phyloP scores from a whole-genome alignment of 441 rosid genomes.

The Mallotus japonicus region DNA sequence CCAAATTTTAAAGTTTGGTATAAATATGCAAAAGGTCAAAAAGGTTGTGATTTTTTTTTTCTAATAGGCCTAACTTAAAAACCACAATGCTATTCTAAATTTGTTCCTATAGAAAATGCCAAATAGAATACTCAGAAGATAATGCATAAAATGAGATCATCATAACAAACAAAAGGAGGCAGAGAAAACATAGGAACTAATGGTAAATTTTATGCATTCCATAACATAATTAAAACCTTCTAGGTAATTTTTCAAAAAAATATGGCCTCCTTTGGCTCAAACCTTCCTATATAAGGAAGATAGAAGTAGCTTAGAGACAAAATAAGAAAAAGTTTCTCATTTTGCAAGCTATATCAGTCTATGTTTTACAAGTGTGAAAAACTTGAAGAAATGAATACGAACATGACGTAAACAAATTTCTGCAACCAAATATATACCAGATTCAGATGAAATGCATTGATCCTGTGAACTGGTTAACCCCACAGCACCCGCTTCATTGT shows the following conservation, averaged over 20 bases:
- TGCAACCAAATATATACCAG: slow-evolving; percentile 34
- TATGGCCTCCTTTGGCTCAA: not conserved
- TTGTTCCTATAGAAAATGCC: not conserved
- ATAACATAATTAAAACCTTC: not conserved
- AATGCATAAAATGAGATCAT: not conserved
- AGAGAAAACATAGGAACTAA: not conserved
- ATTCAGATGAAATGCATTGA: slow-evolving; percentile 43
- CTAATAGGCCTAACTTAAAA: not conserved
- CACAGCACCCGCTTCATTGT: slow-evolving; percentile 30
- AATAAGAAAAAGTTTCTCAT: too few species aligned
- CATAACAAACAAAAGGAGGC: not conserved
- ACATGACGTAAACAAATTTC: not conserved
- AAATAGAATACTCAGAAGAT: not conserved
- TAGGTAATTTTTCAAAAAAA: not conserved
- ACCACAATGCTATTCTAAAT: not conserved
- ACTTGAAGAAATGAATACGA: not conserved
- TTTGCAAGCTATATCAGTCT: not conserved
- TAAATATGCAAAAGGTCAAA: too few species aligned
- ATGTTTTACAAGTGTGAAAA: not conserved
- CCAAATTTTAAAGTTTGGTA: too few species aligned
- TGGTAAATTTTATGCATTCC: too few species aligned
- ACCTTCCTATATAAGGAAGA: not conserved
- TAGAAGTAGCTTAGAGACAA: not conserved
- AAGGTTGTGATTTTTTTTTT: too few species aligned
- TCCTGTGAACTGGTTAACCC: slow-evolving; percentile 39